Base-by-base conservation (phyloP, 257 asterid genomes). In the Striga asiatica region DNA sequence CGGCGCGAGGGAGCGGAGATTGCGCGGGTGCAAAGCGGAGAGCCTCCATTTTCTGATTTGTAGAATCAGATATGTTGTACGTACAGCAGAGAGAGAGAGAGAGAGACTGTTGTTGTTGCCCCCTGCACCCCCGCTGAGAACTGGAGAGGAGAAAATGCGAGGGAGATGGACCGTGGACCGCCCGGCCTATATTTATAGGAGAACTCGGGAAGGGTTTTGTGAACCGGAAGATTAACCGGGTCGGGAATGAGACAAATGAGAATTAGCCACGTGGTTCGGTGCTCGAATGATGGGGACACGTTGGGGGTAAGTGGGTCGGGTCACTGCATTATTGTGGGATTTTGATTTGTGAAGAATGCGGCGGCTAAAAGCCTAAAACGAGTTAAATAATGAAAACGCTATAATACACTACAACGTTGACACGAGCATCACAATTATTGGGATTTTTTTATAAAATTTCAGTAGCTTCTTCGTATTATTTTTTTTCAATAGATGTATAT, bases 21-120 rank as follows among this genome's bases (percentile, higher is more conserved):
- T 64, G 81, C 5, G 69, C 54, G 5, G 76, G 74, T 20, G 67
- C 50, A n/a, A 77, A 66, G 24, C 69, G 69, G 37, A 80, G 68
- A 52, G 53, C 76, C 7, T 74, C 88, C 95, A 80, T 85, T 29
- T 4, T 48, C 14, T 24, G 20, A 5, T 37, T 23, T 29, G 47
- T 19, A 18, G 14, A 25, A 50, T 14, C 43, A 5, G 4, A 23
- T n/a, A 43, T 24, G 25, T 7, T 6, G 39, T 8, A 23, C 13
- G 49, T 24, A 8, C 11, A n/a, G 38, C 39, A 42, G 38, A 45
- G 47, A 10, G 52, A 20, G 38, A 32, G 38, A 32, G 38, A 32
- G 38, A 32, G n/a, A n/a, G n/a, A n/a, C n/a, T 29, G 6, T 29
- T 7, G 8, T 1, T 5, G 5, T 29, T 29, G 35, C 35, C 35